Evolutionary conservation across 805 yeast species (phyloP), one percentile per base, ranked within the genome.

Genomic region (Starmerella cellae): DNA sequence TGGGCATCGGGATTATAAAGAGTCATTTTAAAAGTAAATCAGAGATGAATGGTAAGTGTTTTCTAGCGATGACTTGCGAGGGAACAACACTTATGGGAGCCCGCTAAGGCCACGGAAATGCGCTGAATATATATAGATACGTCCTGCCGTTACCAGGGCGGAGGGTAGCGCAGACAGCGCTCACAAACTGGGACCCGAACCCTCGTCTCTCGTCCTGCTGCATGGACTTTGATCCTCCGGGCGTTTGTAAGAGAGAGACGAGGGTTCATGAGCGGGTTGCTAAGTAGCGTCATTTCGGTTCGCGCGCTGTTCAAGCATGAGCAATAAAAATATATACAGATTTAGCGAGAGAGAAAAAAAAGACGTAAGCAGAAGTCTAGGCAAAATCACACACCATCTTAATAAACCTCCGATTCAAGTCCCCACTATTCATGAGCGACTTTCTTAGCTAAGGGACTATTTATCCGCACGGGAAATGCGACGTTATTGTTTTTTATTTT

Each of bases 1-100:
- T 38, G 46, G 18, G 52, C 52, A 4, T 48, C 41, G 28, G 50
- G 50, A 44, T 46, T 43, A 34, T 36, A 44, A 14, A 44, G 16
- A 22, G 39, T 14, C 45, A 42, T 42, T 8, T n/a, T n/a, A n/a
- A n/a, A n/a, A n/a, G n/a, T n/a, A n/a, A n/a, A n/a, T n/a, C n/a
- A n/a, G n/a, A n/a, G n/a, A n/a, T n/a, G n/a, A n/a, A n/a, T n/a
- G n/a, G n/a, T n/a, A n/a, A n/a, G n/a, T n/a, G n/a, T n/a, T n/a
- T n/a, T n/a, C n/a, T n/a, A n/a, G n/a, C n/a, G n/a, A n/a, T n/a
- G n/a, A n/a, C n/a, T n/a, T n/a, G n/a, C n/a, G n/a, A n/a, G n/a
- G n/a, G n/a, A n/a, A n/a, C n/a, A n/a, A n/a, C n/a, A n/a, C n/a
- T n/a, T n/a, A n/a, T n/a, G n/a, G n/a, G n/a, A n/a, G n/a, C n/a